Evolutionary conservation across 2,329 filamentous ascomycete genomes (phyloP).

Genomic region (Diplodia corticola): DNA sequence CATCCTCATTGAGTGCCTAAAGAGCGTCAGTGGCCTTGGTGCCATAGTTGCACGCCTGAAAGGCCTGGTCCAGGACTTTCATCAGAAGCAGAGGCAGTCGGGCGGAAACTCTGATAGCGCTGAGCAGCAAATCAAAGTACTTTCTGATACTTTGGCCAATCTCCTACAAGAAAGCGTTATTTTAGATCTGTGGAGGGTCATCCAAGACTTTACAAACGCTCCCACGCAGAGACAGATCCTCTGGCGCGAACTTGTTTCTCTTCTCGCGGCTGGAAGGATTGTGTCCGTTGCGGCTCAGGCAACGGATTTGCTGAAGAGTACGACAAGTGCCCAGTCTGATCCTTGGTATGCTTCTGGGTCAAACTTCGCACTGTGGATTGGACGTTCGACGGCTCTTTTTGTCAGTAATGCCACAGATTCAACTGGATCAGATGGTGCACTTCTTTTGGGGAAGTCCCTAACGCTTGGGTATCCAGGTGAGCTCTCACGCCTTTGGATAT

Average conservation of each 20-base stretch:
- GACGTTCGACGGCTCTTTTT: conserved; percentile 58
- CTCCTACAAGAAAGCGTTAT: neutral
- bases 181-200: conserved; percentile 47
- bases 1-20: conserved; percentile 64
- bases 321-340: conserved; percentile 26
- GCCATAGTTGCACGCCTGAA: conserved; percentile 71
- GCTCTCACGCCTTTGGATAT: too few relatives aligned
- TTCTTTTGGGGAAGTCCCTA: conserved; percentile 60
- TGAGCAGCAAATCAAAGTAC: conserved; percentile 39
- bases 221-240: conserved; percentile 52
- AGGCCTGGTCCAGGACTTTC: conserved; percentile 51
- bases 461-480: conserved; percentile 71
- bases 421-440: conserved; percentile 31
- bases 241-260: conserved; percentile 64
- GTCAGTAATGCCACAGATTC: conserved; percentile 39
- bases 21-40: conserved; percentile 74
- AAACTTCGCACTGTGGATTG: conserved; percentile 71
- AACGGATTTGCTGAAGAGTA: conserved; percentile 49
- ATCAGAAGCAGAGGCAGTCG: conserved; percentile 36
- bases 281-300: conserved; percentile 62
- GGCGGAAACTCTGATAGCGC: conserved; percentile 21
- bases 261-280: conserved; percentile 62
- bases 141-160: conserved; percentile 44
- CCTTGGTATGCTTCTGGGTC: conserved; percentile 66
- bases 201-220: conserved; percentile 43